Conservation (phyloP, 2,329 filamentous ascomycete genomes). For the Xylariaceae sp. region DNA sequence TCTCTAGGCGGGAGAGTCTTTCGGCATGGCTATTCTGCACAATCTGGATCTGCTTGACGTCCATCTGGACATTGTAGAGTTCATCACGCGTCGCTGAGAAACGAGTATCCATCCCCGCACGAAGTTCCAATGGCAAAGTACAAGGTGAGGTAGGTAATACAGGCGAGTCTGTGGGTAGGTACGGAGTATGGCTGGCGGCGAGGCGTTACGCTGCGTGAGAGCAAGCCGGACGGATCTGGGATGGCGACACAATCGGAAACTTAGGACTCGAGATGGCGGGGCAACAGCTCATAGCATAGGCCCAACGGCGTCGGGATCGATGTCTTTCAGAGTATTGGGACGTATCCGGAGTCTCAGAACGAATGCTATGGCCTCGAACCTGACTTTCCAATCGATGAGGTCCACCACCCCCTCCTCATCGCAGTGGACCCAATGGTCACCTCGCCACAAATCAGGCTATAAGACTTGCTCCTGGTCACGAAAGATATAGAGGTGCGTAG, state of each 20-base stretch:
- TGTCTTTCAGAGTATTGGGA: constrained; percentile 14
- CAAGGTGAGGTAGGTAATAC: constrained; percentile 7
- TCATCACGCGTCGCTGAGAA: constrained; percentile 58
- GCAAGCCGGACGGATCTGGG: constrained; percentile 7
- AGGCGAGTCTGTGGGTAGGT: constrained; percentile 11
- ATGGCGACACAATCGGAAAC: constrained; percentile 7
- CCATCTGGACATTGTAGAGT: constrained; percentile 64
- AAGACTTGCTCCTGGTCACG: constrained; percentile 1
- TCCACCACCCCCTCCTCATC: constrained; percentile 35
- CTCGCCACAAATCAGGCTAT: constrained; percentile 19
- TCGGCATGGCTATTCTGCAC: constrained; percentile 59
- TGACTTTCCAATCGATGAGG: constrained; percentile 29
- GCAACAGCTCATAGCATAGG: constrained; percentile 25
- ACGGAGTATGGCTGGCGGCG: constrained; percentile 9
- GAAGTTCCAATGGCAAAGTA: constrained; percentile 4
- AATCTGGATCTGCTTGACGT: constrained; percentile 62
- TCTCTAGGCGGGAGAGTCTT: constrained; percentile 56
- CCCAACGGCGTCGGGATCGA: constrained; percentile 15
- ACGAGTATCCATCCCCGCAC: constrained; percentile 58
- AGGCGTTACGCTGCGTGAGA: constrained; percentile 9
- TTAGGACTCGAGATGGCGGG: constrained; percentile 18
- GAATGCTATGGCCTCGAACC: constrained; percentile 26
- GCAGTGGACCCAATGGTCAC: constrained; percentile 33
- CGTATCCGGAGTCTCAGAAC: constrained; percentile 14
- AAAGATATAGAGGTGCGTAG: constrained; percentile 1